These are phyloP conservation scores for Cudoniella acicularis DNA, from an alignment of 495 filamentous ascomycete species.

Conservation along the genomic window DNA sequence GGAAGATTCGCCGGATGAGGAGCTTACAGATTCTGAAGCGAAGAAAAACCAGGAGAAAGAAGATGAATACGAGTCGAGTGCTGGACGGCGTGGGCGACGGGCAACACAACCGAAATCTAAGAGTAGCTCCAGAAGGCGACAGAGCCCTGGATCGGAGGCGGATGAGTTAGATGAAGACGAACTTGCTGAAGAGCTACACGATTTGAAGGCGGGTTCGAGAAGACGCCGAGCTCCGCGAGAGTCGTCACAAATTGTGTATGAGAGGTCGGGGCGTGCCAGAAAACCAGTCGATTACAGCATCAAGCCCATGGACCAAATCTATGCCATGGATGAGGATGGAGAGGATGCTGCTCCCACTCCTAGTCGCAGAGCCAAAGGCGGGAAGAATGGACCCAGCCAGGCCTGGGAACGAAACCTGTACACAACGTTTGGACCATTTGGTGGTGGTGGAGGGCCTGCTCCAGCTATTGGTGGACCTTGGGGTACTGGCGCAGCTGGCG, in stretches of 20 bases:
- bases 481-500: slow-evolving; percentile 68
- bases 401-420: slow-evolving; percentile 74
- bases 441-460: slow-evolving; percentile 67
- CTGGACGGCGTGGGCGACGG: slow-evolving; percentile 34
- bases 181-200: slow-evolving; percentile 66
- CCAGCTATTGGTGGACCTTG: slow-evolving; percentile 76
- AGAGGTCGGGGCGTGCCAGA: slow-evolving; percentile 42
- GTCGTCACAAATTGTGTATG: slow-evolving; percentile 26
- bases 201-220: slow-evolving; percentile 18
- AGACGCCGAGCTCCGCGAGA: slow-evolving; percentile 7
- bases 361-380: slow-evolving; percentile 54
- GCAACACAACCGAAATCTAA: slow-evolving; percentile 36
- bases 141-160: slow-evolving; percentile 47
- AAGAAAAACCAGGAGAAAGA: slow-evolving; percentile 30
- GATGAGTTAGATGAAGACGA: slow-evolving; percentile 70
- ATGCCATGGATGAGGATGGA: slow-evolving; percentile 65
- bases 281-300: slow-evolving; percentile 72
- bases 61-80: slow-evolving; percentile 37
- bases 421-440: slow-evolving; percentile 86
- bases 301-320: slow-evolving; percentile 65
- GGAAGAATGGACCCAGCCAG: slow-evolving; percentile 46
- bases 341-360: slow-evolving; percentile 63
- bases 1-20: slow-evolving; percentile 54
- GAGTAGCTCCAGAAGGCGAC: slow-evolving; percentile 35
- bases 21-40: slow-evolving; percentile 37